phyloP scores from a whole-genome alignment of 495 filamentous ascomycete genomes.

The Antarctomyces pellizariae region DNA sequence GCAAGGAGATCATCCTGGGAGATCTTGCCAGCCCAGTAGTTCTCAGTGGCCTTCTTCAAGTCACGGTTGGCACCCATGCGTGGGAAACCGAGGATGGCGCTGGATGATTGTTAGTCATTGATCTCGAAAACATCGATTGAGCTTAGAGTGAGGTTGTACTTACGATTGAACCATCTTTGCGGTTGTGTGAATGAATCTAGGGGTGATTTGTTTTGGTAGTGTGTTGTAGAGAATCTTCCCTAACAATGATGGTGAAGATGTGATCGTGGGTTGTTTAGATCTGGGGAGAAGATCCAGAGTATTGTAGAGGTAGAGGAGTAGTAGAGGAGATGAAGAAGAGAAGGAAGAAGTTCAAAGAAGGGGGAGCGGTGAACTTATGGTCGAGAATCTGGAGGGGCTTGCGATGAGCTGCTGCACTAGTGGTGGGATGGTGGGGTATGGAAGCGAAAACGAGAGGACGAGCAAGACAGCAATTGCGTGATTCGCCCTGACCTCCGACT shows the following conservation, averaged over 20 bases:
- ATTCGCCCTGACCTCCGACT: too few species aligned
- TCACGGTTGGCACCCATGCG: slow-evolving; percentile 96
- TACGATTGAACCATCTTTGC: slow-evolving; percentile 66
- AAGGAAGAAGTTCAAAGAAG: slow-evolving; percentile 5
- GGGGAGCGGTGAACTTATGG: slow-evolving; percentile 10
- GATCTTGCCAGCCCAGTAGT: slow-evolving; percentile 89
- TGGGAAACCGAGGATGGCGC: slow-evolving; percentile 58
- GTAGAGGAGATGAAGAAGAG: slow-evolving; percentile 3
- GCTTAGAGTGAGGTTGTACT: slow-evolving; percentile 11
- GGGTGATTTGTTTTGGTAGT: slow-evolving; percentile 9
- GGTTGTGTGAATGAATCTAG: slow-evolving; percentile 11
- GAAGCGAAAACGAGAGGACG: too few species aligned
- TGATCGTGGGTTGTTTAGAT: slow-evolving; percentile 5
- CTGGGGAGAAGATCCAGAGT: slow-evolving; percentile 10
- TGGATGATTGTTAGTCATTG: slow-evolving; percentile 5
- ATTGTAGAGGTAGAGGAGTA: slow-evolving; percentile 3
- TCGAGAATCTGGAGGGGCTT: slow-evolving; percentile 10
- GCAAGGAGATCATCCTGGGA: slow-evolving; percentile 65
- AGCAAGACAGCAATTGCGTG: too few species aligned
- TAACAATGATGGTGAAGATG: slow-evolving; percentile 8
- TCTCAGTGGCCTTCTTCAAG: slow-evolving; percentile 98
- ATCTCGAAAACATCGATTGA: not conserved
- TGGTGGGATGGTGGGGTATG: too few species aligned
- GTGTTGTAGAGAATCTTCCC: slow-evolving; percentile 1
- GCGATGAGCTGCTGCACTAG: too few species aligned